Conservation (phyloP, 1,284 basidiomycete species). For the Apiotrichum sp. region DNA sequence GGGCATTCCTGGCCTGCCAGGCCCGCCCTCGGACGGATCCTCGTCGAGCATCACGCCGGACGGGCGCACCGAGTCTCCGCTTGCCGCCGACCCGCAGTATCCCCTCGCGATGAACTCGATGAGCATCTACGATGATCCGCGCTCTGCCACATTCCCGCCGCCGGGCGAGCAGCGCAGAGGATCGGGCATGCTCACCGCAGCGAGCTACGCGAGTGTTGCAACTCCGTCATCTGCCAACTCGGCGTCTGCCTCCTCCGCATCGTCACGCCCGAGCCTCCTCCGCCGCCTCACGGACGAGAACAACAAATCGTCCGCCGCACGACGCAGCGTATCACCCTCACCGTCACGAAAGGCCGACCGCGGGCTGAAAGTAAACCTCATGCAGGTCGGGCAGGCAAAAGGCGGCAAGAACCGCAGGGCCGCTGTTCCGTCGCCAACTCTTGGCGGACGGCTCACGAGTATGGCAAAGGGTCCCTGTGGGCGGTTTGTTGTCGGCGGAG, state of each 20-base stretch:
- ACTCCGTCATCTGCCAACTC: no score
- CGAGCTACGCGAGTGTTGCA: neutral
- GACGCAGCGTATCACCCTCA: neutral
- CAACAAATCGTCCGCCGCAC: neutral
- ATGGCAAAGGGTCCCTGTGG: conserved; percentile 42
- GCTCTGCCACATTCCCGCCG: conserved; percentile 21
- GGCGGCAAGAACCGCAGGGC: conserved; percentile 7
- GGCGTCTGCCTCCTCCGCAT: neutral
- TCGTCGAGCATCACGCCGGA: conserved; percentile 1
- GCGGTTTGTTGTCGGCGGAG: conserved; percentile 40
- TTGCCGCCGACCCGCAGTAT: neutral
- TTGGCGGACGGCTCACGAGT: conserved; percentile 28
- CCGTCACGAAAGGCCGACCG: conserved; percentile 12
- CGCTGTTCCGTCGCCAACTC: conserved; percentile 18
- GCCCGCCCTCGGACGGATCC: conserved; percentile 15
- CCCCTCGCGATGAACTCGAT: conserved; percentile 3
- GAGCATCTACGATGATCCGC: conserved; percentile 39
- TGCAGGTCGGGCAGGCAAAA: conserved; percentile 11
- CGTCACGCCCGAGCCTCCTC: neutral
- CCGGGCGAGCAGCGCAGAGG: no score
- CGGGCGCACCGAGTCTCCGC: neutral
- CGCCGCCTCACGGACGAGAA: neutral
- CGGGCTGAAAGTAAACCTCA: conserved; percentile 29
- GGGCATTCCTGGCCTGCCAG: no score
- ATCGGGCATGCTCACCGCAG: no score